These are phyloP conservation scores for Gelatoporia subvermispora DNA, from an alignment of 768 basidiomycete species.

Conservation along the genomic window DNA sequence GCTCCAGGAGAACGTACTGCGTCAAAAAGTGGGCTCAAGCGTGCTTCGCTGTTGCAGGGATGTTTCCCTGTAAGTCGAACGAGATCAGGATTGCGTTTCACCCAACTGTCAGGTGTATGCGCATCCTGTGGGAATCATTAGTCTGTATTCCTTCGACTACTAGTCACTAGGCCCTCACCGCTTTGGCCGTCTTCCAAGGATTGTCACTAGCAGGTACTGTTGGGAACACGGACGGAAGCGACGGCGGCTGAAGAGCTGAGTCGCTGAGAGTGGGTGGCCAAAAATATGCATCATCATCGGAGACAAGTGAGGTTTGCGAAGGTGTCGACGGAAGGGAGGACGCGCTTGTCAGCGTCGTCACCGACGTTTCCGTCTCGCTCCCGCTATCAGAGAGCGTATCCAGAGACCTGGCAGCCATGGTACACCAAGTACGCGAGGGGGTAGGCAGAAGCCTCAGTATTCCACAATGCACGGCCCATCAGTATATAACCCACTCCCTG, in stretches of 20 bases:
- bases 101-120: slow-evolving; percentile 38
- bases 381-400: too few relatives aligned
- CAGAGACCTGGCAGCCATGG: too few relatives aligned
- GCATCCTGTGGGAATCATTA: slow-evolving; percentile 19
- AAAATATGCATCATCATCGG: neutral
- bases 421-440: too few relatives aligned
- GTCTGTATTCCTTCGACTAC: too few relatives aligned
- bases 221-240: slow-evolving; percentile 18
- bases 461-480: too few relatives aligned
- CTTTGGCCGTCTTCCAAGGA: slow-evolving; percentile 17
- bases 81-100: slow-evolving; percentile 34
- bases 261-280: neutral
- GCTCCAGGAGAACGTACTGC: slow-evolving; percentile 21
- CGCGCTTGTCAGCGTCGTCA: too few relatives aligned
- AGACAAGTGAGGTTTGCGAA: too few relatives aligned
- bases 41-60: slow-evolving; percentile 57
- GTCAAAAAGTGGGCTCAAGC: slow-evolving; percentile 38
- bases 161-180: slow-evolving; percentile 10
- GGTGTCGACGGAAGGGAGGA: too few relatives aligned
- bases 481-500: too few relatives aligned
- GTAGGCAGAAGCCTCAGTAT: too few relatives aligned
- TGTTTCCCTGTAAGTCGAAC: slow-evolving; percentile 55
- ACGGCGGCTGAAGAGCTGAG: slow-evolving; percentile 11
- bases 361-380: too few relatives aligned
- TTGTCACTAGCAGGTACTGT: slow-evolving; percentile 20